These are phyloP conservation scores for Fraxinus paxiana DNA, from an alignment of 305 asterid species.

Conservation along the genomic window DNA sequence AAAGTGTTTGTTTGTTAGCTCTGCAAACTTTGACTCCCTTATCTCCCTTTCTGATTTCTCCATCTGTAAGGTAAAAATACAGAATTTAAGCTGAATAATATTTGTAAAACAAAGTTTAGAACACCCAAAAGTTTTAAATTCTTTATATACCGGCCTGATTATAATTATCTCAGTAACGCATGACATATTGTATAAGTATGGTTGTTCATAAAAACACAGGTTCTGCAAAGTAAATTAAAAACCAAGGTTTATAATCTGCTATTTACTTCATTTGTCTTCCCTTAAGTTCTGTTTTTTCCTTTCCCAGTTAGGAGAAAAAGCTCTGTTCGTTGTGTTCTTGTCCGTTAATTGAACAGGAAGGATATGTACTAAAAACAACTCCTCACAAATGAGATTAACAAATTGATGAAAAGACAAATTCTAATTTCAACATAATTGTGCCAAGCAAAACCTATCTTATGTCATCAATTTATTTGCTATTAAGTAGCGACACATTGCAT, in stretches of 20 bases:
- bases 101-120: conserved; percentile 12
- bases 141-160: not conserved
- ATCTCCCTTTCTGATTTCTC: conserved; percentile 85
- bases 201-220: not conserved
- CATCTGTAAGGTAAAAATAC: conserved; percentile 53
- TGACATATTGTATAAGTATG: not conserved
- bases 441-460: not conserved
- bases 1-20: conserved; percentile 84
- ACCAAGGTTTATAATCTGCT: not conserved
- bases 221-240: not conserved
- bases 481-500: not conserved
- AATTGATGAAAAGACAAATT: not conserved
- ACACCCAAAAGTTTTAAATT: conserved; percentile 1
- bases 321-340: not conserved
- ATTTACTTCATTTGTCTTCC: not conserved
- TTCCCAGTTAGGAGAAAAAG: not conserved
- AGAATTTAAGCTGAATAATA: conserved; percentile 8
- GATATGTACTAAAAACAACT: not conserved
- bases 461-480: not conserved
- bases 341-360: not conserved
- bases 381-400: not conserved
- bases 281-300: not conserved
- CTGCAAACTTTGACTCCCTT: conserved; percentile 75
- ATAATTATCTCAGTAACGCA: conserved; percentile 13
- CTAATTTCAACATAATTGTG: not conserved